Evolutionary conservation across 164 flowering plant species (phyloP).

Genomic region (Vitis rupestris): DNA sequence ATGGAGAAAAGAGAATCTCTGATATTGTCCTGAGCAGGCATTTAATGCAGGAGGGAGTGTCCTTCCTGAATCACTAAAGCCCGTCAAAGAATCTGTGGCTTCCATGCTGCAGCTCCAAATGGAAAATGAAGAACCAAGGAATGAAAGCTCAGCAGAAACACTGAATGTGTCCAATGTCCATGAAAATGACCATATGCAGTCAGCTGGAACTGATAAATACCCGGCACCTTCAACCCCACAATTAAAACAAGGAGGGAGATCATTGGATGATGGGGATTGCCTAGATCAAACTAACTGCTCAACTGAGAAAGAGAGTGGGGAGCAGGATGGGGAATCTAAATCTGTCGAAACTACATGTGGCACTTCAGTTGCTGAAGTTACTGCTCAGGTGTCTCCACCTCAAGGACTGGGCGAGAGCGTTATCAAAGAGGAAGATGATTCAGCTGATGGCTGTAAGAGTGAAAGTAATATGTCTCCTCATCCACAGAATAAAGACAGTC

Average conservation of each 20-base stretch:
- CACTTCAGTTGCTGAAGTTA: slow-evolving; percentile 26
- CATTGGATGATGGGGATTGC: slow-evolving; percentile 53
- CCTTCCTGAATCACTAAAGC: slow-evolving; percentile 46
- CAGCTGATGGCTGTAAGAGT: slow-evolving; percentile 31
- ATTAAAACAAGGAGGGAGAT: slow-evolving; percentile 50
- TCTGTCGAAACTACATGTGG: slow-evolving; percentile 77
- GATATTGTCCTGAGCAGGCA: slow-evolving; percentile 53
- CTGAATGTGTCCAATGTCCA: slow-evolving; percentile 15
- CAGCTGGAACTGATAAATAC: slow-evolving; percentile 48
- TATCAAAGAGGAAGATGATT: slow-evolving; percentile 52
- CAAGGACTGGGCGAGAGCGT: slow-evolving; percentile 18
- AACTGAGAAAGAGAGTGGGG: slow-evolving; percentile 46
- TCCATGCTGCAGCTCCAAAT: slow-evolving; percentile 47
- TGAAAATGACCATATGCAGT: slow-evolving; percentile 29
- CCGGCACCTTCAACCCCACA: slow-evolving; percentile 93
- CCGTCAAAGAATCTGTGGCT: slow-evolving; percentile 51
- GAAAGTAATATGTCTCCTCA: slow-evolving; percentile 15
- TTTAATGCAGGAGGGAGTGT: slow-evolving; percentile 53
- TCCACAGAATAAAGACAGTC: slow-evolving; percentile 19
- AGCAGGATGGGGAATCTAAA: slow-evolving; percentile 62
- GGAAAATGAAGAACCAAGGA: slow-evolving; percentile 26
- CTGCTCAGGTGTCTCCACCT: slow-evolving; percentile 13
- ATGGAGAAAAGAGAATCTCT: slow-evolving; percentile 2
- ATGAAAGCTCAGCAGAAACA: slow-evolving; percentile 17
- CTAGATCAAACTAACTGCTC: slow-evolving; percentile 51